Evolutionary conservation across 2,329 filamentous ascomycete species (phyloP), one percentile per base, ranked within the genome.

Genomic region (Cercospora janseana): DNA sequence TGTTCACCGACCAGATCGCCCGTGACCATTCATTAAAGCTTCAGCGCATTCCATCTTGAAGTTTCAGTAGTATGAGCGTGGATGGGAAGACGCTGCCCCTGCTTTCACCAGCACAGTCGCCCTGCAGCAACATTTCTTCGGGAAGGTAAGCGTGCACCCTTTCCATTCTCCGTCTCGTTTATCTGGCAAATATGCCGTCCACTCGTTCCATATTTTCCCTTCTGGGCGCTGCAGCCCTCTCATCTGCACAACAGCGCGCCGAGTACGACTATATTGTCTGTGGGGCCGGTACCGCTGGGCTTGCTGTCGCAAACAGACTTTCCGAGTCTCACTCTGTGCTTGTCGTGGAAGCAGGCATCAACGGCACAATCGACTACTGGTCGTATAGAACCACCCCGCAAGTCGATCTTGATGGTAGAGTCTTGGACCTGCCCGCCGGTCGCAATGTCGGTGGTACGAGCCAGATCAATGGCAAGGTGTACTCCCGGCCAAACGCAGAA

Each of bases 251-350:
- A 16, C 29, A 31, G 12, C 45, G 48, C 12, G 18, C 16, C 1
- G 43, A 47, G 28, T 54, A 54, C 15, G 52, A 54, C 38, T 54
- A 54, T 31, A 48, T 65, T 21, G 52, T 65, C 5, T 54, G 63
- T 16, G 63, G 63, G 16, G 62, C 61, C 10, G 63, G 64, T 6
- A 60, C 62, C 9, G 58, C 59, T 35, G 64, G 64, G 28, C 52
- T 63, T n/a, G 56, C 57, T 9, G 52, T 66, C 9, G 64, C 63
- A 4, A 58, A 59, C 46, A 56, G 60, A 29, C 48, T 66, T 4
- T 60, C 56, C 12, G 50, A 64, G 40, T 52, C 62, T 10, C 46
- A 46, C 12, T 54, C 63, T 53, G 15, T 71, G 63, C 66, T 64
- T 24, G 13, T 56, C 21, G 24, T 55, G 43, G 35, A 60, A 54